Percentiles rank a stretch among this genome's conserved stretches.
Conservation (phyloP, 345 rosid genomes). For the Camelina laxa region DNA sequence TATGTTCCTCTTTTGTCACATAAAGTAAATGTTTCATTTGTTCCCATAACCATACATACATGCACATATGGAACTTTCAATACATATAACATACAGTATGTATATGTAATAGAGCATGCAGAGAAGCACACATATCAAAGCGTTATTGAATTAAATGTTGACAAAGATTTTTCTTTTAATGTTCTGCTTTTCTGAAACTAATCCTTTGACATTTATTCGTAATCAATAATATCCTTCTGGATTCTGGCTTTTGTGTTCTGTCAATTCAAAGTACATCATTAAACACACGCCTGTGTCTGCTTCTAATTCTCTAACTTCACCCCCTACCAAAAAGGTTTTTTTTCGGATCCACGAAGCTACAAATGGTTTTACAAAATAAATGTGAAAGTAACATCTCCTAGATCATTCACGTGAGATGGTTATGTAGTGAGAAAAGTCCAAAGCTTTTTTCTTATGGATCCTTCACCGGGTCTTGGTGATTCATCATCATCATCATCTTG, state of each 20-base stretch:
- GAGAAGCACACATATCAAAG: constrained; percentile 43
- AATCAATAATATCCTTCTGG: constrained; percentile 40
- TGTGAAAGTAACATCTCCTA: constrained; percentile 43
- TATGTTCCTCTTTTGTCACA: constrained; percentile 41
- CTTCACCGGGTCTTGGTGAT: constrained; percentile 60
- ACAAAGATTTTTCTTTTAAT: constrained; percentile 32
- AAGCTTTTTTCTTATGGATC: constrained; percentile 70
- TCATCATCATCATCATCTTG: constrained; percentile 50
- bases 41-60: constrained; percentile 36
- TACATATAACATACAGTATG: constrained; percentile 2
- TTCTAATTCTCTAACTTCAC: constrained; percentile 34
- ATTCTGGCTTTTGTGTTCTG: constrained; percentile 35
- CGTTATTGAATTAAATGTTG: constrained; percentile 33
- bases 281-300: constrained; percentile 38
- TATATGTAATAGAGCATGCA: constrained; percentile 41
- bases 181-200: constrained; percentile 29
- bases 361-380: constrained; percentile 38
- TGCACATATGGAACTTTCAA: constrained; percentile 18
- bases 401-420: constrained; percentile 43
- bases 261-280: constrained; percentile 36
- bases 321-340: constrained; percentile 34
- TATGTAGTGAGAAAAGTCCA: constrained; percentile 81
- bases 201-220: constrained; percentile 39
- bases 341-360: constrained; percentile 33
- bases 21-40: constrained; percentile 43